Base-by-base conservation (phyloP, 257 asterid species). In the Gentiana straminea region DNA sequence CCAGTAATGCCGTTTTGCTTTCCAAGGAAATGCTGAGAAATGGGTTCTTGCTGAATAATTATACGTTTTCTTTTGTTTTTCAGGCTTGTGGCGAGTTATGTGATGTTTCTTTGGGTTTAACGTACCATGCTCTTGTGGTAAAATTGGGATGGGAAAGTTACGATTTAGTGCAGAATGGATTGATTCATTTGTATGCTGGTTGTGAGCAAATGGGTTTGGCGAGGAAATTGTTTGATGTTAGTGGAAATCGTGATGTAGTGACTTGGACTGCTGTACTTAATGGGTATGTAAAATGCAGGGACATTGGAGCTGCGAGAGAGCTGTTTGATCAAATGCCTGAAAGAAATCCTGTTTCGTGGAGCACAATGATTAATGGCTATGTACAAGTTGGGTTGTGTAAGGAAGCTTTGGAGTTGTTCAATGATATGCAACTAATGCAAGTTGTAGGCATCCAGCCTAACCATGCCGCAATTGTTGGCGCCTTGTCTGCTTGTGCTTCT, bases 291-390 rank as follows among this genome's bases (percentile, higher is more conserved):
- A 80, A 62, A 44, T 43, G 49, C 41, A 78, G 83, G 54, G 72
- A 70, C 45, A 7, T 61, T 6, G 68, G 7, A 47, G 7, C 11
- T 1, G 88, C 85, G 1, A 52, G 65, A 43, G 66, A 73, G 44
- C 11, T 80, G 81, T 83, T 83, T 55, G 84, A 79, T 49, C 33
- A 68, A 76, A 82, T 82, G 90, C 84, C 86, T 34, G 56, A 62
- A 33, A 75, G 33, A 52, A 78, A 80, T 58, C 71, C 65, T 2
- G 75, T 71, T 68, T 59, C 83, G 10, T 80, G 85, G 83, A 83
- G 83, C 39, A 67, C 71, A 8, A 64, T 83, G 79, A 73, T 80
- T 13, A 74, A 67, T 54, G 93, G 93, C 57, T 78, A 69, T 63
- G 64, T 71, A 5, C 77, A 63, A 47, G 54, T 58, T 70, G 87